phyloP scores from a whole-genome alignment of 2,329 filamentous ascomycete genomes.

The Sarocladium kiliense region DNA sequence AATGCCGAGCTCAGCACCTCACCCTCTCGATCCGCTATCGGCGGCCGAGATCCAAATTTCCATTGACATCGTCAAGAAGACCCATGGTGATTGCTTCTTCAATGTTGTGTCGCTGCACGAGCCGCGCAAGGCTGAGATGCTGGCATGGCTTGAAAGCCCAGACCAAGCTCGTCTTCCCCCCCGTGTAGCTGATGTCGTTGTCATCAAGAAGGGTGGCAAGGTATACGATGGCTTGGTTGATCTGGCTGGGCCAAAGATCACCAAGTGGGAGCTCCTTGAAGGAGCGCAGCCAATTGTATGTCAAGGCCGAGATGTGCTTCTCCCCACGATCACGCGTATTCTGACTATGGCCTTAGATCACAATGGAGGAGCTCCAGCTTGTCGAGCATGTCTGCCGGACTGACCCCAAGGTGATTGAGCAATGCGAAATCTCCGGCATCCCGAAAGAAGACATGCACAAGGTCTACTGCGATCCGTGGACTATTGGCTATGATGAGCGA shows the following conservation, averaged over 20 bases:
- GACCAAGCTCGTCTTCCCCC: constrained; percentile 55
- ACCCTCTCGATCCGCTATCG: constrained; percentile 76
- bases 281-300: constrained; percentile 75
- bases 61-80: constrained; percentile 62
- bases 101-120: constrained; percentile 83
- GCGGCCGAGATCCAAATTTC: constrained; percentile 67
- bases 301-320: not conserved
- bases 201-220: constrained; percentile 71
- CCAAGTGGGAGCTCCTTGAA: constrained; percentile 69
- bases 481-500: constrained; percentile 88
- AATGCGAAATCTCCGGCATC: constrained; percentile 79
- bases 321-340: not conserved
- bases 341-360: constrained; percentile 53
- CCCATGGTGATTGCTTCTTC: constrained; percentile 70
- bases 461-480: constrained; percentile 95
- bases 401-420: constrained; percentile 84
- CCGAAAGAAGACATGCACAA: constrained; percentile 86
- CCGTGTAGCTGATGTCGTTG: constrained; percentile 76
- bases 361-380: constrained; percentile 80
- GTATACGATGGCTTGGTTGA: constrained; percentile 81
- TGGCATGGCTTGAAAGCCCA: constrained; percentile 68
- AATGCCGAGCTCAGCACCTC: constrained; percentile 19
- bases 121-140: constrained; percentile 80
- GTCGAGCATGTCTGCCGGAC: constrained; percentile 73
- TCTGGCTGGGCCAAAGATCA: constrained; percentile 59